Evolutionary conservation across 805 yeast species (phyloP), one percentile per base, ranked within the genome.

Genomic region (Candida sakaeoensis): DNA sequence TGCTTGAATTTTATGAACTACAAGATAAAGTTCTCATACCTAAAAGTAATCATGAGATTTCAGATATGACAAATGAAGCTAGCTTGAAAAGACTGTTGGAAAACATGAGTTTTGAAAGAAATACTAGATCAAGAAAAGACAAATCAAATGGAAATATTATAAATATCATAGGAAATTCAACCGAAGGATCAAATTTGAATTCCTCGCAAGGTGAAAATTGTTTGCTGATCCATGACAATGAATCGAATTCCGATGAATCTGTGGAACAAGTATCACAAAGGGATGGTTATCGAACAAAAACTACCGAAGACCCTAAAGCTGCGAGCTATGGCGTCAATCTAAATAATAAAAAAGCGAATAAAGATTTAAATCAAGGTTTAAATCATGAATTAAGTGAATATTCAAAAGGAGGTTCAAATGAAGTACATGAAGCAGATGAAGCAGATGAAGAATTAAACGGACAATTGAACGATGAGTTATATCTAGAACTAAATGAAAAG

Each of bases 1-100:
- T 90, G 13, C 50, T 54, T 0, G 55, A 57, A 1, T 70, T 74
- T 41, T 86, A 75, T 51, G 69, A 74, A 15, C 37, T 44, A 0
- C 57, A 62, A 16, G 58, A 58, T 28, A 72, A 48, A 19, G 49
- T 45, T 8, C 42, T 46, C 16, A 50, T 55, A 14, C 66, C 66
- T 1, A 39, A 46, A 18, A 55, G 40, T 39, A 36, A 27, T 14
- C 23, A 8, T 3, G 29, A 16, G 4, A 22, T 15, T 10, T n/a
- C 14, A 8, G 6, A 3, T 18, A 13, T 12, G 6, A 26, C n/a
- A 12, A 26, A 26, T 26, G 15, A 10, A 9, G 13, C 14, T 27
- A 13, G 10, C 14, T 29, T 15, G 15, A 26, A 14, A n/a, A 17
- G 17, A 24, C 9, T 13, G 8, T 18, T 26, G 8, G 29, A 26